Percentiles rank a stretch among this genome's conserved stretches.
phyloP scores from a whole-genome alignment of 495 filamentous ascomycete species.

The Penicillium argentinense region DNA sequence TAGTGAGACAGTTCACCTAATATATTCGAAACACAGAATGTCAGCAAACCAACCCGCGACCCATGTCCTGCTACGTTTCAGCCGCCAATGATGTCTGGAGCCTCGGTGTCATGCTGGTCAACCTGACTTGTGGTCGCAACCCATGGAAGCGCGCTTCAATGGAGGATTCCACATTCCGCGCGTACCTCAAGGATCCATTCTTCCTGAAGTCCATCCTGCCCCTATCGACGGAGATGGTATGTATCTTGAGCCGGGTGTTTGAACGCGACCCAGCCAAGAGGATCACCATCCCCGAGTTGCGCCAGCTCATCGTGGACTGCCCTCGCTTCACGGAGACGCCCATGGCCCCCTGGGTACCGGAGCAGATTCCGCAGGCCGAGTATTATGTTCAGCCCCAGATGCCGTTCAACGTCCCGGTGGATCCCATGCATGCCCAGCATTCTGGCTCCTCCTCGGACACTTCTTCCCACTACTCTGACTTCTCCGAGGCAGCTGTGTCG shows the following conservation, averaged over 20 bases:
- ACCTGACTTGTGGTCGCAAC: slow-evolving; percentile 96
- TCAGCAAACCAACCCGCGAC: slow-evolving; percentile 78
- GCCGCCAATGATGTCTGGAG: slow-evolving; percentile 98
- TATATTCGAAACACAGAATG: slow-evolving; percentile 65
- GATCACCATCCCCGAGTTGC: slow-evolving; percentile 81
- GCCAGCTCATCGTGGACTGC: slow-evolving; percentile 74
- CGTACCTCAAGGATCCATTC: slow-evolving; percentile 78
- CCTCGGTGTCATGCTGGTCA: slow-evolving; percentile 94
- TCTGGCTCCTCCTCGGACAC: slow-evolving; percentile 39
- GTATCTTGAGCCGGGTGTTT: slow-evolving; percentile 86
- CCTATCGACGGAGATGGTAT: slow-evolving; percentile 84
- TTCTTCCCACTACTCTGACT: slow-evolving; percentile 43
- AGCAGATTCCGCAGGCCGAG: slow-evolving; percentile 26
- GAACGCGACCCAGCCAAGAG: slow-evolving; percentile 82
- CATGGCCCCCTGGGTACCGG: slow-evolving; percentile 32
- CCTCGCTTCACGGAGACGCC: slow-evolving; percentile 64
- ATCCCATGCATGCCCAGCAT: slow-evolving; percentile 36
- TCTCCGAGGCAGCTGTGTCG: slow-evolving; percentile 43
- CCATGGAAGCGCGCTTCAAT: slow-evolving; percentile 94
- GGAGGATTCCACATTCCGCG: slow-evolving; percentile 94
- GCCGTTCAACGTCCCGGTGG: slow-evolving; percentile 30
- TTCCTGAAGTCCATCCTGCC: slow-evolving; percentile 94
- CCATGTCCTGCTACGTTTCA: slow-evolving; percentile 80
- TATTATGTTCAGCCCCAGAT: slow-evolving; percentile 32
- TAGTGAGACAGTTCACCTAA: slow-evolving; percentile 18